These are phyloP conservation scores for Candida lessepsii DNA, from an alignment of 805 yeast genomes.

Conservation along the genomic window DNA sequence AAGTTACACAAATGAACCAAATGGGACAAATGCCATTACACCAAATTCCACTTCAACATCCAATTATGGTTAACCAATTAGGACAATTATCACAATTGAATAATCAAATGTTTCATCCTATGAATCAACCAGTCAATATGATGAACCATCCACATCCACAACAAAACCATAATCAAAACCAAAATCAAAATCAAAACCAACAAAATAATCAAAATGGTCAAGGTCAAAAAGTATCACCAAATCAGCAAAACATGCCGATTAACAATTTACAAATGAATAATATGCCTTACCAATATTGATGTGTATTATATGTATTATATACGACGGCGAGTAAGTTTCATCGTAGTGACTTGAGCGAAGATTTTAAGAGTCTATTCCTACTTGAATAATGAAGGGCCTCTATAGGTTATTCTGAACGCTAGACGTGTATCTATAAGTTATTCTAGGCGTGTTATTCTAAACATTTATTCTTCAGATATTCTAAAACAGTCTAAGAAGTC, in stretches of 20 bases:
- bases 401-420: too few species aligned
- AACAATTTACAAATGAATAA: constrained; percentile 8
- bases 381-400: too few species aligned
- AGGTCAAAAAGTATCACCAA: constrained; percentile 5
- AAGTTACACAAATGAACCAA: constrained; percentile 5
- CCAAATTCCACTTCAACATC: constrained; percentile 12
- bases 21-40: constrained; percentile 8
- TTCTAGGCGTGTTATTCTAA: too few species aligned
- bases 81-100: constrained; percentile 8
- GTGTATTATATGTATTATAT: constrained; percentile 4
- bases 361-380: too few species aligned
- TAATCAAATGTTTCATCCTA: constrained; percentile 10
- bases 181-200: constrained; percentile 3
- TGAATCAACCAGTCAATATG: constrained; percentile 9
- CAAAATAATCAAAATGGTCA: constrained; percentile 7
- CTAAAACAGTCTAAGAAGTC: too few species aligned
- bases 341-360: too few species aligned
- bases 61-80: constrained; percentile 11
- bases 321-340: not conserved
- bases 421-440: too few species aligned
- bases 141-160: constrained; percentile 7
- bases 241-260: constrained; percentile 7
- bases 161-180: constrained; percentile 1
- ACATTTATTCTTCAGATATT: too few species aligned
- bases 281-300: constrained; percentile 6